A percentile compares a stretch with the other conserved stretches of the same genome.
These are phyloP conservation scores for Galerina marginata DNA, from an alignment of 768 basidiomycete species.

Conservation along the genomic window DNA sequence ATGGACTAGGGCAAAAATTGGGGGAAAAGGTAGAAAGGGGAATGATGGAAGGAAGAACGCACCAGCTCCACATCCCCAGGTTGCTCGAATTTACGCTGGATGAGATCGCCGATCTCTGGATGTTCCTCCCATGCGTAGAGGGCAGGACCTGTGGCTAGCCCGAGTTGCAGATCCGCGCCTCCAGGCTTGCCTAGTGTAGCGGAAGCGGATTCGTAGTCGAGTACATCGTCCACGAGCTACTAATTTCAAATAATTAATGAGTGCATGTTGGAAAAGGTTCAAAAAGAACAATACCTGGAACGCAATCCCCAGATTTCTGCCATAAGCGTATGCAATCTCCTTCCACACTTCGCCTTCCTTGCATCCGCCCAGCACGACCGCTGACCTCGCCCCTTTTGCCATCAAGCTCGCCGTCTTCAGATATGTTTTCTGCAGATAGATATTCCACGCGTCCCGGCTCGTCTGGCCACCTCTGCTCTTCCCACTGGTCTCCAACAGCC, in stretches of 20 bases:
- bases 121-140: constrained; percentile 95
- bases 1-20: neutral
- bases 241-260: neutral
- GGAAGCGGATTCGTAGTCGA: constrained; percentile 88
- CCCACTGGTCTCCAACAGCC: neutral
- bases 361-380: constrained; percentile 88
- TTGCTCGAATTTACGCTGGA: constrained; percentile 79
- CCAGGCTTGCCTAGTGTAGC: constrained; percentile 88
- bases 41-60: constrained; percentile 13
- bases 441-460: constrained; percentile 62
- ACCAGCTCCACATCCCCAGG: constrained; percentile 90
- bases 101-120: constrained; percentile 86
- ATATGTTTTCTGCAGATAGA: constrained; percentile 93
- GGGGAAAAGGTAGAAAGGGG: neutral
- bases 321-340: constrained; percentile 96
- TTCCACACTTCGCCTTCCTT: constrained; percentile 86
- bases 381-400: constrained; percentile 88
- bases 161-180: constrained; percentile 82
- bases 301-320: constrained; percentile 90
- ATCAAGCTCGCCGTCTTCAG: constrained; percentile 93
- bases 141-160: constrained; percentile 91
- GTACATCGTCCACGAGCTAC: constrained; percentile 93
- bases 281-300: constrained; percentile 73
- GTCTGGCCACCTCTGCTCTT: constrained; percentile 14
- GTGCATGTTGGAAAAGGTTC: neutral